Evolutionary conservation across 805 yeast species (phyloP).

Genomic region (Kazachstania martiniae): DNA sequence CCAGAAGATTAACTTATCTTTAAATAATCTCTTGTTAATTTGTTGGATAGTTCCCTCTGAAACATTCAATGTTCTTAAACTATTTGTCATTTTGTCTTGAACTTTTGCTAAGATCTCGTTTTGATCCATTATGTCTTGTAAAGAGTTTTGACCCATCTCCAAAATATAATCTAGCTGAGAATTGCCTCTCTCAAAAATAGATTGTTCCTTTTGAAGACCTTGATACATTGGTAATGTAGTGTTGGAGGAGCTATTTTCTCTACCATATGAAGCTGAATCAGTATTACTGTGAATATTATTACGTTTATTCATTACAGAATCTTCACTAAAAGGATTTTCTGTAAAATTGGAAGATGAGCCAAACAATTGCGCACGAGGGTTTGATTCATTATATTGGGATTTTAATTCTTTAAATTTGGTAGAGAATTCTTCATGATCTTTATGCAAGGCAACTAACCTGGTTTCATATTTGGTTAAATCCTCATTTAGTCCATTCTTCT

Average conservation of each 20-base stretch:
- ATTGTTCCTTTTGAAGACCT: slow-evolving; percentile 61
- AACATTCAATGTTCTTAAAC: slow-evolving; percentile 75
- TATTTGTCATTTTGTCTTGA: slow-evolving; percentile 49
- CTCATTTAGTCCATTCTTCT: slow-evolving; percentile 20
- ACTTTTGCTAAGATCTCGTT: slow-evolving; percentile 57
- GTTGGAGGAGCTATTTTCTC: too few relatives aligned
- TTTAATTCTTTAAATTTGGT: slow-evolving; percentile 29
- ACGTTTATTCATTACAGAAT: slow-evolving; percentile 22
- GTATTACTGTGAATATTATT: slow-evolving; percentile 15
- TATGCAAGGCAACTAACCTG: slow-evolving; percentile 48
- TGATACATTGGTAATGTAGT: slow-evolving; percentile 32
- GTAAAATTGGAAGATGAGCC: slow-evolving; percentile 2
- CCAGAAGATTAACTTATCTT: slow-evolving; percentile 83
- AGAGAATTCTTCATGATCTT: slow-evolving; percentile 25
- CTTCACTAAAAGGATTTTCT: slow-evolving; percentile 19
- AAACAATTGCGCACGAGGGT: slow-evolving; percentile 16
- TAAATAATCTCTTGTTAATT: slow-evolving; percentile 70
- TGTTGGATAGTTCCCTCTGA: slow-evolving; percentile 72
- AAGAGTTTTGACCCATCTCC: slow-evolving; percentile 79
- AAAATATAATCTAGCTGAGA: slow-evolving; percentile 80
- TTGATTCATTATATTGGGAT: slow-evolving; percentile 13
- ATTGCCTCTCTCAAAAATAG: slow-evolving; percentile 54
- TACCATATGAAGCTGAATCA: slow-evolving; percentile 6
- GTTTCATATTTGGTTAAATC: slow-evolving; percentile 38
- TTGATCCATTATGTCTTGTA: slow-evolving; percentile 80